Evolutionary conservation across 106 monocot species (phyloP).

Genomic region (Dioscorea zingiberensis): DNA sequence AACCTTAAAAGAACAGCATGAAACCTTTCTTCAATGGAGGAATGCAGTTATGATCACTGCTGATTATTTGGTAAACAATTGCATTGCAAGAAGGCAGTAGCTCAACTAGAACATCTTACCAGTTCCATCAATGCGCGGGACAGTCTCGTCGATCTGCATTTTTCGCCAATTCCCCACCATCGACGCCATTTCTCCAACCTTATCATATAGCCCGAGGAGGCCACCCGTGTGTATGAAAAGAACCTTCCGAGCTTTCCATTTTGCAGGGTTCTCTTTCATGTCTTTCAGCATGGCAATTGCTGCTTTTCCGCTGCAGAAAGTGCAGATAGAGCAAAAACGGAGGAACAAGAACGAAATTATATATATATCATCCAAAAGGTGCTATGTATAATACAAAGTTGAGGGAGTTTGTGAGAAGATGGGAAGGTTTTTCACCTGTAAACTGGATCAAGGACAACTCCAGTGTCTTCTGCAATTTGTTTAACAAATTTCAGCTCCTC

Average conservation of each 20-base stretch:
- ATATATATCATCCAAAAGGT: neutral
- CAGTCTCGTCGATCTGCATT: conserved; percentile 58
- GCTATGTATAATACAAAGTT: neutral
- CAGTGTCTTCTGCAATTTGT: conserved; percentile 73
- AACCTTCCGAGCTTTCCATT: conserved; percentile 72
- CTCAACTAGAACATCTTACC: conserved; percentile 80
- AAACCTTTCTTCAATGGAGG: too few species aligned
- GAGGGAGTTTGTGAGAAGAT: neutral
- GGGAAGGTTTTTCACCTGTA: conserved; percentile 60
- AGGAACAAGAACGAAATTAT: neutral
- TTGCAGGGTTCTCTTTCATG: conserved; percentile 56
- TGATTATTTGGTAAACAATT: too few species aligned
- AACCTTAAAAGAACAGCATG: too few species aligned
- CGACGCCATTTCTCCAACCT: conserved; percentile 52
- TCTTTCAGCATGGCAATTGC: conserved; percentile 67
- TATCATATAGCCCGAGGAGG: conserved; percentile 87
- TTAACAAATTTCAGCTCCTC: conserved; percentile 91
- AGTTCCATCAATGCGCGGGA: conserved; percentile 55
- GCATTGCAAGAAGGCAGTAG: too few species aligned
- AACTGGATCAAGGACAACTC: conserved; percentile 94
- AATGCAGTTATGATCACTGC: too few species aligned
- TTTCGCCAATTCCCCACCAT: conserved; percentile 51
- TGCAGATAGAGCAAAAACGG: neutral
- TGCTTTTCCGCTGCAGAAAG: conserved; percentile 73
- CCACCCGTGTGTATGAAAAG: conserved; percentile 95